Conservation (phyloP, 768 basidiomycete genomes). For the Brasilioporus rufonigricans region DNA sequence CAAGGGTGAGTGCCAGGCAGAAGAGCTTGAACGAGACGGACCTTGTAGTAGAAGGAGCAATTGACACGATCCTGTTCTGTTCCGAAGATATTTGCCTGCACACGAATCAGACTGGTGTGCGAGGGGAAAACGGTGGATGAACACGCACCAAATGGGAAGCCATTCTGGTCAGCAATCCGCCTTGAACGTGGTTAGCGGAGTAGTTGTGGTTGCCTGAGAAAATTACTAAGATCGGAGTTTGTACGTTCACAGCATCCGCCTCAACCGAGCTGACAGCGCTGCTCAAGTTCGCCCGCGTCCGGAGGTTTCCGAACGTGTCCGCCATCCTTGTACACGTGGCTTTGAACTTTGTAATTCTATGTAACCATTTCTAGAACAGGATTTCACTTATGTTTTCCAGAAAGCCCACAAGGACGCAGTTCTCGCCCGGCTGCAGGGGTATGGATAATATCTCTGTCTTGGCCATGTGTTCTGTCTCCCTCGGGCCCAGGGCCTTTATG, state of each 20-base stretch:
- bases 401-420: too few relatives aligned
- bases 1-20: slow-evolving; percentile 6
- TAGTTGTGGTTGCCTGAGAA: slow-evolving; percentile 4
- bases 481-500: not conserved
- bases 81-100: slow-evolving; percentile 91
- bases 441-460: too few relatives aligned
- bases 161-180: slow-evolving; percentile 30
- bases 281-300: not conserved
- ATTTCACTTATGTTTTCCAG: too few relatives aligned
- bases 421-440: too few relatives aligned
- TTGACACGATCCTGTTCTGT: slow-evolving; percentile 96
- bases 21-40: slow-evolving; percentile 31
- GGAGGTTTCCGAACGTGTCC: too few relatives aligned
- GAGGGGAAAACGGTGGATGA: not conserved
- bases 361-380: too few relatives aligned
- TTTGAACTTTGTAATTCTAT: not conserved
- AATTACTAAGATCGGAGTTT: slow-evolving; percentile 23
- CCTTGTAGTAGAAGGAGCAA: slow-evolving; percentile 99
- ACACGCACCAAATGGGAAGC: slow-evolving; percentile 73
- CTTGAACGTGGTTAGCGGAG: not conserved
- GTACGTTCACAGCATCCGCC: not conserved
- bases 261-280: too few relatives aligned
- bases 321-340: too few relatives aligned
- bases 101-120: slow-evolving; percentile 1
- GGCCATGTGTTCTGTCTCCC: not conserved